Conservation (phyloP, 1,284 basidiomycete genomes). For the Leucoagaricus sp. region DNA sequence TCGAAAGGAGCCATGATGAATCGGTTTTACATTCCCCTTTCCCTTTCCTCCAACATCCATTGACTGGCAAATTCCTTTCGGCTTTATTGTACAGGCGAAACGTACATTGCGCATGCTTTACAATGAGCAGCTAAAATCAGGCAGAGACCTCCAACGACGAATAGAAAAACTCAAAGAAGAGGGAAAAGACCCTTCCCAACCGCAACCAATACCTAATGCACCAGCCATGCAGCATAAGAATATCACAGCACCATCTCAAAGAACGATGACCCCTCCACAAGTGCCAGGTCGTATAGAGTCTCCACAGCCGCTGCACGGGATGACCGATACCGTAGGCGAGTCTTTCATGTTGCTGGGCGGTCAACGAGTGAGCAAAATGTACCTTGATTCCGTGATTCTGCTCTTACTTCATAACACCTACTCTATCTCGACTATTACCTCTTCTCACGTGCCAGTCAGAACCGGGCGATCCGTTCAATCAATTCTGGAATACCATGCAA, state of each 20-base stretch:
- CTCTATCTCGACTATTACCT: neutral
- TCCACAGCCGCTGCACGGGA: conserved; percentile 44
- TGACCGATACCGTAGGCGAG: conserved; percentile 73
- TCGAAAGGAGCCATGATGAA: conserved; percentile 69
- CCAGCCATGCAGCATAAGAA: conserved; percentile 26
- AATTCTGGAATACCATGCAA: conserved; percentile 84
- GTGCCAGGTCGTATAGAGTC: conserved; percentile 29
- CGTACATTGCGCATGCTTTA: conserved; percentile 72
- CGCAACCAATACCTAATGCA: conserved; percentile 47
- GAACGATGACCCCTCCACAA: conserved; percentile 12
- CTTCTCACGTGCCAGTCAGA: conserved; percentile 52
- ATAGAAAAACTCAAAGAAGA: conserved; percentile 71
- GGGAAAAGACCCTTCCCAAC: conserved; percentile 69
- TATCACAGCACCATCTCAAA: conserved; percentile 17
- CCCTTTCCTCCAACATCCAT: conserved; percentile 18
- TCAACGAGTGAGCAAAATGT: conserved; percentile 48
- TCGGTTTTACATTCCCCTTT: conserved; percentile 49
- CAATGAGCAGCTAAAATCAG: conserved; percentile 68
- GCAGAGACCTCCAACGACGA: conserved; percentile 67
- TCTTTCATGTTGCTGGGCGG: conserved; percentile 83
- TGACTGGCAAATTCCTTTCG: conserved; percentile 13
- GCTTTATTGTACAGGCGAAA: conserved; percentile 55
- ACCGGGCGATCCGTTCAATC: conserved; percentile 78
- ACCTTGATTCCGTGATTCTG: conserved; percentile 1
- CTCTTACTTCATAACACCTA: neutral